Conservation (phyloP, 2,329 filamentous ascomycete genomes). For the Metarhizium rileyi region DNA sequence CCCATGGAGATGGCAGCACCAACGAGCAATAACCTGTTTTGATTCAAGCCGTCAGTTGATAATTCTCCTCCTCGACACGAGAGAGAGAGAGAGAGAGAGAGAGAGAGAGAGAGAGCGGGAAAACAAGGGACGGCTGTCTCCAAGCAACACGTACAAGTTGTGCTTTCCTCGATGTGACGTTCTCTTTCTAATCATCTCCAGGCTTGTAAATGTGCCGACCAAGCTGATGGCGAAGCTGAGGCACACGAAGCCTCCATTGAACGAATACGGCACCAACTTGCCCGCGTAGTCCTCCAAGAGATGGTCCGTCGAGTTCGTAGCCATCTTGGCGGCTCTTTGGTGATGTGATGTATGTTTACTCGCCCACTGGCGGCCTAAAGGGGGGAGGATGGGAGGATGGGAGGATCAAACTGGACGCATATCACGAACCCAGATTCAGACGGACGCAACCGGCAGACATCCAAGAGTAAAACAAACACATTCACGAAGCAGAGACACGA, state of each 20-base stretch:
- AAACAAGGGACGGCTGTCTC: neutral
- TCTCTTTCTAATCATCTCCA: constrained; percentile 71
- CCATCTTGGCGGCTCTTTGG: constrained; percentile 1
- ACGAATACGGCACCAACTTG: constrained; percentile 37
- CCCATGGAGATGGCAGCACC: constrained; percentile 63
- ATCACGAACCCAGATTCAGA: neutral
- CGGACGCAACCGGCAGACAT: neutral
- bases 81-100: too few species aligned
- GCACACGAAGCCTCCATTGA: constrained; percentile 53
- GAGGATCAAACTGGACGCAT: neutral
- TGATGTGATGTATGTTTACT: too few species aligned
- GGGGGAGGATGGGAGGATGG: neutral
- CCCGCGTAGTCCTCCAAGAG: constrained; percentile 32
- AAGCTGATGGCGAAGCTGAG: constrained; percentile 70
- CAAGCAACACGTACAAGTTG: constrained; percentile 49
- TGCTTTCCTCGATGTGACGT: constrained; percentile 58
- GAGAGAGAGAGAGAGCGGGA: neutral
- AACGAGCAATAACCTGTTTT: constrained; percentile 47
- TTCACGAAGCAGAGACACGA: too few species aligned
- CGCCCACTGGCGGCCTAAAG: neutral
- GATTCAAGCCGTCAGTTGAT: neutral
- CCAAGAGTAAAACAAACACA: too few species aligned
- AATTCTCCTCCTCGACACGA: too few species aligned
- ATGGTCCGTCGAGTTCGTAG: constrained; percentile 8
- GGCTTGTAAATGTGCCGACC: constrained; percentile 66